These are phyloP conservation scores for Cystobasidium onofrii DNA, from an alignment of 768 basidiomycete genomes.

Conservation along the genomic window DNA sequence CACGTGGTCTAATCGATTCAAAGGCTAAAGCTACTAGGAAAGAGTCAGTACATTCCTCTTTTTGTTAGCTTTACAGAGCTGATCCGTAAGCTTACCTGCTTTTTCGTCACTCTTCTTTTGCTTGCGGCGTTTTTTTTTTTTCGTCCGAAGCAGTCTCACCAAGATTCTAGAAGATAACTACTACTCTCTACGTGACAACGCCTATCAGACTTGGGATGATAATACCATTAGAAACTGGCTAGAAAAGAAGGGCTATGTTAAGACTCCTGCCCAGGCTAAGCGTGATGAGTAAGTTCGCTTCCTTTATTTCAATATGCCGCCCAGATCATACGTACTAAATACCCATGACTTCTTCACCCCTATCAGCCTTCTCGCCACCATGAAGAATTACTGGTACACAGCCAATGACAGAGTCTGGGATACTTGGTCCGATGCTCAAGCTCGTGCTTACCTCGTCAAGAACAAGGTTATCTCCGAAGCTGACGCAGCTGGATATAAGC, in stretches of 20 bases:
- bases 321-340: slow-evolving; percentile 23
- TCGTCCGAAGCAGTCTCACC: slow-evolving; percentile 38
- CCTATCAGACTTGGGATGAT: slow-evolving; percentile 61
- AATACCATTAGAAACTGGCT: slow-evolving; percentile 71
- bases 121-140: no score
- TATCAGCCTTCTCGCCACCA: neutral
- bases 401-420: slow-evolving; percentile 34
- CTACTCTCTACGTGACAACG: slow-evolving; percentile 46
- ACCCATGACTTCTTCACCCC: neutral
- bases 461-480: slow-evolving; percentile 33
- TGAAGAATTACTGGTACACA: slow-evolving; percentile 21
- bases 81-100: slow-evolving; percentile 44
- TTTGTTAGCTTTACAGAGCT: no score
- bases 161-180: slow-evolving; percentile 47
- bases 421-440: slow-evolving; percentile 41
- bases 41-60: neutral
- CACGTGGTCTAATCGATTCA: slow-evolving; percentile 37
- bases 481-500: slow-evolving; percentile 44
- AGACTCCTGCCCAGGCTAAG: slow-evolving; percentile 43
- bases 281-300: slow-evolving; percentile 14
- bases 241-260: slow-evolving; percentile 62
- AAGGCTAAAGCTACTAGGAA: slow-evolving; percentile 28
- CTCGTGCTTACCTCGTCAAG: slow-evolving; percentile 38
- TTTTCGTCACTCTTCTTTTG: no score
- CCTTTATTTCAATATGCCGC: no score